These are phyloP conservation scores for Friedmanniomyces simplex DNA, from an alignment of 495 filamentous ascomycete genomes.

Conservation along the genomic window DNA sequence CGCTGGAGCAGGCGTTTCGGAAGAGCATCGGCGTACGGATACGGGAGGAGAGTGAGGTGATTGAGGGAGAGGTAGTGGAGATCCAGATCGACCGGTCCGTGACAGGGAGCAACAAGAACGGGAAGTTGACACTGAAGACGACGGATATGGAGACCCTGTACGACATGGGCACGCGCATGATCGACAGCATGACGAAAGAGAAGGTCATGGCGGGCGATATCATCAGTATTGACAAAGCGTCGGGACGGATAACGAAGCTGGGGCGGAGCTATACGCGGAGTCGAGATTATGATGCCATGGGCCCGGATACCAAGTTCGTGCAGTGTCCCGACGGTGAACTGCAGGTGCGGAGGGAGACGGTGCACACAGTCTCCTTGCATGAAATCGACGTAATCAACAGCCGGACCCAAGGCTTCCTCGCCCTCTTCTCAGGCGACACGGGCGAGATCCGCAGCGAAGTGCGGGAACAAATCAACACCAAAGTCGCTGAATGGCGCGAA, in stretches of 20 bases:
- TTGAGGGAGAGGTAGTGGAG: conserved; percentile 97
- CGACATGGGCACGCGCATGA: conserved; percentile 99
- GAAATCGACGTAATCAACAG: conserved; percentile 99
- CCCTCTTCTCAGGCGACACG: conserved; percentile 93
- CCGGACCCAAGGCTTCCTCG: conserved; percentile 88
- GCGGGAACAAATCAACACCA: conserved; percentile 96
- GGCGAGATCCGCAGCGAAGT: conserved; percentile 97
- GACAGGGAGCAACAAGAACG: conserved; percentile 72
- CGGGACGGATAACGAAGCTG: conserved; percentile 93
- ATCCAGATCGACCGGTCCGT: conserved; percentile 98
- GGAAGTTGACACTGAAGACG: conserved; percentile 98
- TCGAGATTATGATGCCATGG: conserved; percentile 98
- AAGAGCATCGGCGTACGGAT: conserved; percentile 95
- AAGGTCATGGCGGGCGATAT: conserved; percentile 97
- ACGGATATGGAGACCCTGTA: conserved; percentile 99
- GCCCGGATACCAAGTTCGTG: conserved; percentile 93
- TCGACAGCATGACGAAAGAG: conserved; percentile 97
- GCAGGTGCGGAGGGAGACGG: conserved; percentile 91
- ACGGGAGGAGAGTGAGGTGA: conserved; percentile 97
- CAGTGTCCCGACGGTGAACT: conserved; percentile 98
- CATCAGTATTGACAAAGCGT: conserved; percentile 95
- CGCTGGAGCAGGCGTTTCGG: conserved; percentile 92
- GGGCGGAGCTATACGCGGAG: conserved; percentile 87
- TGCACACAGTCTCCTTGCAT: conserved; percentile 92
- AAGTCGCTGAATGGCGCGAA: conserved; percentile 97